These are phyloP conservation scores for Prunus yedoensis DNA, from an alignment of 331 rosid genomes.

Conservation along the genomic window DNA sequence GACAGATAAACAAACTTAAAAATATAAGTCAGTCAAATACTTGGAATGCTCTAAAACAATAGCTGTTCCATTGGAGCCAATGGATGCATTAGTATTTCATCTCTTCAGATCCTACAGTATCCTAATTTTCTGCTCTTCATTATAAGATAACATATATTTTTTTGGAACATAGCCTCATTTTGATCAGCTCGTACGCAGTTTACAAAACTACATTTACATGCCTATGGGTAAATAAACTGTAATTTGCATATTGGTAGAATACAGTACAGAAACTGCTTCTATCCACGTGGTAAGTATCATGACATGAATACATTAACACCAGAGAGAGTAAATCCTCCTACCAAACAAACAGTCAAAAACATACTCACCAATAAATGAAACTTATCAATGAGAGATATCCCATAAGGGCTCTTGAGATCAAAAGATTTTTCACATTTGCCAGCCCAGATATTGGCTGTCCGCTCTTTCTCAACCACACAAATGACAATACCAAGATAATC, in stretches of 20 bases:
- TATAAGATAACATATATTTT: background rate
- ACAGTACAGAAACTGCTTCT: background rate
- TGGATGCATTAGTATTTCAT: background rate
- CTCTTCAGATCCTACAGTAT: background rate
- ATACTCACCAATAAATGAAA: slow-evolving; percentile 70
- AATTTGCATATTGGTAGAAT: background rate
- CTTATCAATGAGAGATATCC: slow-evolving; percentile 70
- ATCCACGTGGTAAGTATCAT: background rate
- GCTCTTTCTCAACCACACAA: slow-evolving; percentile 71
- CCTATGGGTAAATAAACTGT: background rate
- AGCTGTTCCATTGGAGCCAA: background rate
- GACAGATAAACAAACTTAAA: background rate
- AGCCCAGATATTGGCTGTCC: slow-evolving; percentile 62
- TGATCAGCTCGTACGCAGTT: background rate
- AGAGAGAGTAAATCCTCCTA: background rate
- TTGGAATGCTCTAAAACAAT: background rate
- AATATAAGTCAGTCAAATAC: background rate
- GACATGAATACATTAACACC: background rate
- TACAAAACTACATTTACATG: background rate
- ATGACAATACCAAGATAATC: slow-evolving; percentile 56
- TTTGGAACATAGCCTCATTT: background rate
- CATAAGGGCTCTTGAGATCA: slow-evolving; percentile 66
- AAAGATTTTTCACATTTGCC: slow-evolving; percentile 50
- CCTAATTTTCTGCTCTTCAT: background rate
- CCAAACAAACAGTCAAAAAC: background rate